These are phyloP conservation scores for Moringa oleifera DNA, from an alignment of 345 rosid genomes.

Conservation along the genomic window DNA sequence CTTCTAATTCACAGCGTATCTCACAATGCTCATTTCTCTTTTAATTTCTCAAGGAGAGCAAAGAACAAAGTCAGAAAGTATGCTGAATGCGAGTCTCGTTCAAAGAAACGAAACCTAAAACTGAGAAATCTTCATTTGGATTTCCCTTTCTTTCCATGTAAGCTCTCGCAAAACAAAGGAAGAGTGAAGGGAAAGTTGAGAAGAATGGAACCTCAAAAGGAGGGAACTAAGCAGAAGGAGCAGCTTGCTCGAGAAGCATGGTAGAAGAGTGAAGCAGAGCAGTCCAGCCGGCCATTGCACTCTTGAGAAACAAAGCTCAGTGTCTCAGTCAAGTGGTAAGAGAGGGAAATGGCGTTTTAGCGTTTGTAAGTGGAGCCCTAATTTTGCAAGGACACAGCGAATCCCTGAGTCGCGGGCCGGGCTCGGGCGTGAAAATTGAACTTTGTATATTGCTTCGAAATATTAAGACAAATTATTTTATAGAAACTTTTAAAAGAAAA, in stretches of 20 bases:
- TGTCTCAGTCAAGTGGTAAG: not conserved
- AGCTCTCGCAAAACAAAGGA: not conserved
- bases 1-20: no score
- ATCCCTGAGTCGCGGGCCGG: no score
- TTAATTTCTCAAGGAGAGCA: not conserved
- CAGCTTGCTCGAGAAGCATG: conserved; percentile 94
- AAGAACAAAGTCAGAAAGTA: not conserved
- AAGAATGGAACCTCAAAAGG: conserved; percentile 74
- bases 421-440: no score
- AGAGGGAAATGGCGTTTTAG: conserved; percentile 13
- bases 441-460: no score
- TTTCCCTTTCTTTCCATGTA: not conserved
- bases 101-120: not conserved
- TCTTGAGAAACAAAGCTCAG: conserved; percentile 5
- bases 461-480: no score
- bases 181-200: conserved; percentile 10
- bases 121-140: no score
- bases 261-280: conserved; percentile 92
- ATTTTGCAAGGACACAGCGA: conserved; percentile 5
- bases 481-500: no score
- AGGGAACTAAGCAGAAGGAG: conserved; percentile 98
- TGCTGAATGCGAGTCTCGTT: not conserved
- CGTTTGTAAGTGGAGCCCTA: conserved; percentile 9
- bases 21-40: no score
- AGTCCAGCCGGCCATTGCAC: conserved; percentile 80